Evolutionary conservation across 257 asterid species (phyloP).

Genomic region (Apocynum venetum): DNA sequence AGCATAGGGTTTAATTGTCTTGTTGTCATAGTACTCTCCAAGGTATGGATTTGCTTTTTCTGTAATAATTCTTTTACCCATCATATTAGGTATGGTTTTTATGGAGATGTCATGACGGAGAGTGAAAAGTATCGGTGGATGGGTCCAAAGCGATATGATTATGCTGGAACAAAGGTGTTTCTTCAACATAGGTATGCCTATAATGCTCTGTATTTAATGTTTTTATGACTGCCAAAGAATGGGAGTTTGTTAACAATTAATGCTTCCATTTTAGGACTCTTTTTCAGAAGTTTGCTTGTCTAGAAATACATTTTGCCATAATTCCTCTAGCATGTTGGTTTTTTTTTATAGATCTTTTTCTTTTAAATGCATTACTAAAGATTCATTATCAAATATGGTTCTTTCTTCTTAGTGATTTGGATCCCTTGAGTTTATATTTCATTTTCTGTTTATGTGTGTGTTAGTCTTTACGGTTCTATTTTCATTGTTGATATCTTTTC

Average conservation of each 20-base stretch:
- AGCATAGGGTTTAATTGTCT: no score
- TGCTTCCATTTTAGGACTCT: neutral
- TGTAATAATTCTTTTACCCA: conserved; percentile 14
- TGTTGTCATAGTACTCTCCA: neutral
- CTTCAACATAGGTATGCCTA: conserved; percentile 79
- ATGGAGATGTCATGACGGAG: conserved; percentile 96
- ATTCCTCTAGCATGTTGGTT: neutral
- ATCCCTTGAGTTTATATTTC: neutral
- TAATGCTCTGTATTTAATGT: conserved; percentile 3
- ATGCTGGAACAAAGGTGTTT: conserved; percentile 97
- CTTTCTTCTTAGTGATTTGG: neutral
- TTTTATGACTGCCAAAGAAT: neutral
- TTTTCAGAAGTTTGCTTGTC: neutral
- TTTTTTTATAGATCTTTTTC: neutral
- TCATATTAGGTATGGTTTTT: conserved; percentile 80
- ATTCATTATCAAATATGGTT: neutral
- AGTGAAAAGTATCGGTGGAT: conserved; percentile 96
- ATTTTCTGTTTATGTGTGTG: neutral
- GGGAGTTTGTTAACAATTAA: neutral
- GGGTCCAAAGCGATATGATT: conserved; percentile 96
- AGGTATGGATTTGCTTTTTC: neutral
- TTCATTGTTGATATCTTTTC: neutral
- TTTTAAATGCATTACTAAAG: neutral
- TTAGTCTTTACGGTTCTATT: neutral
- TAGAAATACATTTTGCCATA: neutral